These are phyloP conservation scores for Dactylellina drechsleri DNA, from an alignment of 2,329 filamentous ascomycete species.

Conservation along the genomic window DNA sequence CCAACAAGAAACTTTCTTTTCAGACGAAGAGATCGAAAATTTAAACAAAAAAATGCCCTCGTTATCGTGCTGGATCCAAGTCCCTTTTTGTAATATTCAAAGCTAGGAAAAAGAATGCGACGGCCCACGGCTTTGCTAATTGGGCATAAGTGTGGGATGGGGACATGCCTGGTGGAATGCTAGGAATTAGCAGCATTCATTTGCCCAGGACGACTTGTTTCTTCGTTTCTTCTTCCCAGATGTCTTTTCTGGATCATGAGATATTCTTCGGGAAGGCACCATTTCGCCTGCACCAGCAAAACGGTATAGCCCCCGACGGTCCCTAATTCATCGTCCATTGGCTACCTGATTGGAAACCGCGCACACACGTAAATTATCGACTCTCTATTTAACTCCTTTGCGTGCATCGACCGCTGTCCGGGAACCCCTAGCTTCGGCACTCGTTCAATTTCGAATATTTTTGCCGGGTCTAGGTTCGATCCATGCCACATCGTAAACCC, in stretches of 20 bases:
- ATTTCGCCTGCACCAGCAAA: conserved; percentile 23
- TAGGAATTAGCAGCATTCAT: conserved; percentile 8
- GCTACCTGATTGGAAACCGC: conserved; percentile 51
- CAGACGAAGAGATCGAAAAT: conserved; percentile 9
- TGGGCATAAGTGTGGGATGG: not conserved
- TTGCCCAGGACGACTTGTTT: conserved; percentile 22
- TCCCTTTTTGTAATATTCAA: conserved; percentile 36
- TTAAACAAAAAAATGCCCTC: conserved; percentile 18
- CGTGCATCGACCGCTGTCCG: conserved; percentile 9
- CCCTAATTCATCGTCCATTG: conserved; percentile 42
- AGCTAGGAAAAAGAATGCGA: conserved; percentile 13
- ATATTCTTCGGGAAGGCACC: conserved; percentile 54
- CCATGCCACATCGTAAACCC: conserved; percentile 41
- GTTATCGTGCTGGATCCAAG: conserved; percentile 35
- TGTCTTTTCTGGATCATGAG: conserved; percentile 53
- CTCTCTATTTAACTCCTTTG: conserved; percentile 18
- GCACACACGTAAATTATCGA: conserved; percentile 36
- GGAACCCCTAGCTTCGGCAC: conserved; percentile 49
- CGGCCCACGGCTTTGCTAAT: conserved; percentile 5
- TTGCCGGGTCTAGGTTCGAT: conserved; percentile 18
- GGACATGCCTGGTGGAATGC: not conserved
- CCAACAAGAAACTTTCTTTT: conserved; percentile 26
- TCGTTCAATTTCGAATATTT: conserved; percentile 29
- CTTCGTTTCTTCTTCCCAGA: conserved; percentile 33
- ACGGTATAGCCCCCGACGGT: conserved; percentile 46